Conservation (phyloP, 2,329 filamentous ascomycete species). For the Fonsecaea erecta region DNA sequence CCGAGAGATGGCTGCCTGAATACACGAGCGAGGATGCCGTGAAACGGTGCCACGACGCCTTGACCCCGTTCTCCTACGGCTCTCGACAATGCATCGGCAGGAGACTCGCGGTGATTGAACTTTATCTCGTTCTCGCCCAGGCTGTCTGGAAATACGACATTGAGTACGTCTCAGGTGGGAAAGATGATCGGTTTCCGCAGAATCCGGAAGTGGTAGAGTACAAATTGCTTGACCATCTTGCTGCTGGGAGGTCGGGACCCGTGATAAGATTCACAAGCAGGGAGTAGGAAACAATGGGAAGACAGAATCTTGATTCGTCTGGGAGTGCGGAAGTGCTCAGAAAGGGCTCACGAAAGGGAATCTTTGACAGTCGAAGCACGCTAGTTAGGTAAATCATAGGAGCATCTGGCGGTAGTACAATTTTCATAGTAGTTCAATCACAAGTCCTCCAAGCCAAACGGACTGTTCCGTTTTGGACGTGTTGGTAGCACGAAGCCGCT, state of each 20-base stretch:
- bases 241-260: neutral
- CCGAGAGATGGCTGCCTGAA: constrained; percentile 39
- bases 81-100: constrained; percentile 12
- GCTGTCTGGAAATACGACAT: constrained; percentile 9
- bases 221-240: neutral
- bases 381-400: neutral
- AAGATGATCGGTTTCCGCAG: constrained; percentile 3
- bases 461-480: neutral
- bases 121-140: constrained; percentile 1
- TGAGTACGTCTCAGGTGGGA: constrained; percentile 6
- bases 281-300: neutral
- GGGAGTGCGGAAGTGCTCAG: neutral
- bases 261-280: constrained; percentile 1
- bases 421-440: no score
- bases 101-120: constrained; percentile 2
- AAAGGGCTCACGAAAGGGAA: neutral
- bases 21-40: constrained; percentile 46
- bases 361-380: neutral
- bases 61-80: constrained; percentile 16
- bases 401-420: neutral
- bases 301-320: neutral
- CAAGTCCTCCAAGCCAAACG: neutral
- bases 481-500: neutral
- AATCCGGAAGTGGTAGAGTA: neutral
- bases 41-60: constrained; percentile 45